phyloP scores from a whole-genome alignment of 1,284 basidiomycete species.

The Marasmius sp. region DNA sequence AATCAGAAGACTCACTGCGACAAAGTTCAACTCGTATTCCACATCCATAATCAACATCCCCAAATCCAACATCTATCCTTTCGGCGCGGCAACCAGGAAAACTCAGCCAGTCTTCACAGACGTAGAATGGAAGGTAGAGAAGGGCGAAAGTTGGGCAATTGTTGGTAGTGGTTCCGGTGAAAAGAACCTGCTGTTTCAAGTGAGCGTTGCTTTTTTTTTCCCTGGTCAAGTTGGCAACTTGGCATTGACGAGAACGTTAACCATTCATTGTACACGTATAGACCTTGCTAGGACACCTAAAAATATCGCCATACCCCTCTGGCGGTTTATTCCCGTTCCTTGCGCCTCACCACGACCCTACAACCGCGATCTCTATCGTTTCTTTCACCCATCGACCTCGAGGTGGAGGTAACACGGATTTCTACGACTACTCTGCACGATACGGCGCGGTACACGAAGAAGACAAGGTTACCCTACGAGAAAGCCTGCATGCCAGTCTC shows the following conservation, averaged over 20 bases:
- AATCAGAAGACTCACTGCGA: no score
- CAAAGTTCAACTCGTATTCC: no score
- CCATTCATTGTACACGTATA: conserved; percentile 24
- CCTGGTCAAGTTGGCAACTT: no score
- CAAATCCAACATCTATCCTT: conserved; percentile 47
- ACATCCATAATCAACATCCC: conserved; percentile 24
- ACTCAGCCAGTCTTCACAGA: conserved; percentile 51
- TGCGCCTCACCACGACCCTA: conserved; percentile 38
- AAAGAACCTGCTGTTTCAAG: conserved; percentile 60
- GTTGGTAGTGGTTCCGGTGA: conserved; percentile 55
- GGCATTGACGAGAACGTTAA: neutral
- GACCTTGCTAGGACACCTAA: conserved; percentile 70
- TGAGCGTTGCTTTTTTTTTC: conserved; percentile 26
- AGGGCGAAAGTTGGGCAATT: conserved; percentile 71
- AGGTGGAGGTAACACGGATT: conserved; percentile 57
- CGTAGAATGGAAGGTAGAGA: conserved; percentile 59
- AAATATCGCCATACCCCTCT: conserved; percentile 60
- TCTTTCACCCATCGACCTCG: conserved; percentile 71
- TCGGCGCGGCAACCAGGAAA: conserved; percentile 42
- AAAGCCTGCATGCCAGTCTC: conserved; percentile 66
- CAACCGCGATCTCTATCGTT: conserved; percentile 60
- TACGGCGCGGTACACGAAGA: conserved; percentile 87
- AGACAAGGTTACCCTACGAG: conserved; percentile 70
- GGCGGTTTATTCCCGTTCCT: conserved; percentile 77
- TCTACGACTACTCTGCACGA: conserved; percentile 88